Evolutionary conservation across 208 protist genomes (phyloP).

Genomic region (Trypanosoma scelopori): DNA sequence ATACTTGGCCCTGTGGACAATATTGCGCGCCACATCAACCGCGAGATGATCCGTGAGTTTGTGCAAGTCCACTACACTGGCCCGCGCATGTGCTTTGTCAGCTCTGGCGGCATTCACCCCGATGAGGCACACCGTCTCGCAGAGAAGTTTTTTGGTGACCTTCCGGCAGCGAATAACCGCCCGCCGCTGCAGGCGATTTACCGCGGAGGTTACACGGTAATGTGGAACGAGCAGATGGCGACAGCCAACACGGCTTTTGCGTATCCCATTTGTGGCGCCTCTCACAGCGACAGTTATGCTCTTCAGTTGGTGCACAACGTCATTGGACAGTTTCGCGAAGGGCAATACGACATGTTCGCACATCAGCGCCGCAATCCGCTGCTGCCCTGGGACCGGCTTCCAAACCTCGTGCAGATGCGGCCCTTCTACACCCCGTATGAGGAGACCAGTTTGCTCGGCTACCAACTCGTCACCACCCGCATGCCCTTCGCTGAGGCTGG

Average conservation of each 20-base stretch:
- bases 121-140: conserved; percentile 91
- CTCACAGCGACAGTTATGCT: conserved; percentile 90
- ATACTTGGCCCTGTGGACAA: conserved; percentile 98
- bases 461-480: conserved; percentile 77
- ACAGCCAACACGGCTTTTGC: conserved; percentile 82
- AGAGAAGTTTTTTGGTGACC: conserved; percentile 86
- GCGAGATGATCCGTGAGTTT: conserved; percentile 90
- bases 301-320: conserved; percentile 94
- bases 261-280: conserved; percentile 84
- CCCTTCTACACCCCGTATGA: conserved; percentile 92
- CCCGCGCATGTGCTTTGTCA: conserved; percentile 96
- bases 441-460: conserved; percentile 88
- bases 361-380: conserved; percentile 70
- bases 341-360: conserved; percentile 66
- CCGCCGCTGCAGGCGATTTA: conserved; percentile 55
- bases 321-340: conserved; percentile 91
- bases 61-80: conserved; percentile 96
- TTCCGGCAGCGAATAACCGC: conserved; percentile 70
- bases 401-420: conserved; percentile 72
- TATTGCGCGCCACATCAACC: conserved; percentile 91
- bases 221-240: conserved; percentile 81
- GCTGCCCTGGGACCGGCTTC: conserved; percentile 61
- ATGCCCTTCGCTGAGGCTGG: conserved; percentile 33
- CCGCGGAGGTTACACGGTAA: conserved; percentile 62
- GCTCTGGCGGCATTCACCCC: conserved; percentile 94